Evolutionary conservation across 306 rosid genomes (phyloP), one percentile per base, ranked within the genome.

Genomic region (Inga oerstediana): DNA sequence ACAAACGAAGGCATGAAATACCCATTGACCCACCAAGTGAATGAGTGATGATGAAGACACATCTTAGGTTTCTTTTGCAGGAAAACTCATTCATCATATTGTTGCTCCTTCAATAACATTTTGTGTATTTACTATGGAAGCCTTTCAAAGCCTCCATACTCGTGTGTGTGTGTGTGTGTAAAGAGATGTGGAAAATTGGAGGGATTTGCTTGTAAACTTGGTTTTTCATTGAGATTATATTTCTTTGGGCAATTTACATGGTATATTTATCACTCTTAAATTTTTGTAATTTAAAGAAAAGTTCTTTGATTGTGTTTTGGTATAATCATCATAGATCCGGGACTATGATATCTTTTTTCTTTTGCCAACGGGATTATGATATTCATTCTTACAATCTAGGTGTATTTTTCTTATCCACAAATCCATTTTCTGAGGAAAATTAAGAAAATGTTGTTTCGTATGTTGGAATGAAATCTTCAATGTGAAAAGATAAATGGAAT

Each of bases 1-100:
- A 90, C 35, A 83, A 83, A 80, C 92, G 97, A 8, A 93, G 94
- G 34, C 91, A 96, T 54, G 99, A 96, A 87, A 73, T 96, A 74
- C 94, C 98, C 49, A 32, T 8, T 74, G 65, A 74, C 65, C 78
- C 65, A 74, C 87, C 89, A 75, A 90, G 88, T n/a, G n/a, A n/a
- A n/a, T n/a, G n/a, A n/a, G n/a, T 32, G 94, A 86, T 82, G 85
- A 86, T 68, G 85, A 71, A 35, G 86, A 82, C 22, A 80, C 83
- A 83, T 79, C 87, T 77, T 92, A 89, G 82, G 72, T 65, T 80
- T 64, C 35, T 62, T 62, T 62, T 24, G 37, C 35, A 37, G 30
- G 74, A 45, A 59, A 79, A 39, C 37, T 14, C 24, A 32, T 11
- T 20, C 27, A 56, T 56, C 27, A 56, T 56, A 20, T 19, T 8